These are phyloP conservation scores for Naegleria lovaniensis DNA, from an alignment of 208 protist species.

Conservation along the genomic window DNA sequence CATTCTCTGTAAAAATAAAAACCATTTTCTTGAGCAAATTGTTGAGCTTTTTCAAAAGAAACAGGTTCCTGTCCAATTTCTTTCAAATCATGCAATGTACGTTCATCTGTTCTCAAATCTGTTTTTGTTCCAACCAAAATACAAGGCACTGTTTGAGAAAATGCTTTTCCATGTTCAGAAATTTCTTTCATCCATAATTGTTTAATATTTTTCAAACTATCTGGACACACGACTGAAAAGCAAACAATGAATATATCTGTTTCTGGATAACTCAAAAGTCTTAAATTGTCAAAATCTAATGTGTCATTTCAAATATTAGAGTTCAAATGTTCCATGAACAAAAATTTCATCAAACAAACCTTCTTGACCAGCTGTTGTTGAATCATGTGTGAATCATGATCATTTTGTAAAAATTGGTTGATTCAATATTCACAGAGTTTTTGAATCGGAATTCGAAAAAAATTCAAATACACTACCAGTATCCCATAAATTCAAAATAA, in stretches of 20 bases:
- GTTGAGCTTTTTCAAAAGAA: not conserved
- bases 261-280: conserved; percentile 74
- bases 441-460: too few species aligned
- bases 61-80: not conserved
- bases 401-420: too few species aligned
- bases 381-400: not conserved
- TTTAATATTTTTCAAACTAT: conserved; percentile 13
- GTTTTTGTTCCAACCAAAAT: conserved; percentile 29
- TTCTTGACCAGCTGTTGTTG: not conserved
- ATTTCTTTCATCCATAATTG: conserved; percentile 17
- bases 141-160: not conserved
- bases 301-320: not conserved
- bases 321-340: not conserved
- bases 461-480: not conserved
- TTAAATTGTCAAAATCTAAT: conserved; percentile 75
- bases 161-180: not conserved
- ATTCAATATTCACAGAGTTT: too few species aligned
- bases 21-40: conserved; percentile 7
- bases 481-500: not conserved
- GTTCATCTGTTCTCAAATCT: conserved; percentile 25
- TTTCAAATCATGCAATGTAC: not conserved
- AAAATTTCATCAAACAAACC: not conserved
- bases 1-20: conserved; percentile 25
- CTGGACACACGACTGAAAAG: not conserved
- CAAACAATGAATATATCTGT: conserved; percentile 47